Evolutionary conservation across 305 asterid species (phyloP).

Genomic region (Solanum chacoense): DNA sequence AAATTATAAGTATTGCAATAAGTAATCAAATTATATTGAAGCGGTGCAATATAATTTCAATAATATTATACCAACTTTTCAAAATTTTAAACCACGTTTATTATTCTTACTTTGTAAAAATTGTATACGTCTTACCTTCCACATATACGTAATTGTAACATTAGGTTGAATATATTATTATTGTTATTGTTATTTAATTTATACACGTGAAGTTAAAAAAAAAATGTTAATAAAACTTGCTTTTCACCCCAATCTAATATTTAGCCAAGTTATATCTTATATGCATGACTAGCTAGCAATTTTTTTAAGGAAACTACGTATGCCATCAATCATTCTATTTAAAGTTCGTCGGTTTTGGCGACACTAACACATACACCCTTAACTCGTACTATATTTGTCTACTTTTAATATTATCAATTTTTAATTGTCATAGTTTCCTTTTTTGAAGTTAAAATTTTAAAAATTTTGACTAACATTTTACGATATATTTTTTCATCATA

Average conservation of each 20-base stretch:
- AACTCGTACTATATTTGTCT: no score
- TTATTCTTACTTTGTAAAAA: no score
- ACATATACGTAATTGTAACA: no score
- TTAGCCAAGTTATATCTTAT: neutral
- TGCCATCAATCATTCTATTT: neutral
- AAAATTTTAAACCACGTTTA: neutral
- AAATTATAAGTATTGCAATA: neutral
- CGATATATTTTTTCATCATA: no score
- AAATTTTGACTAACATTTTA: no score
- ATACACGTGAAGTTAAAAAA: no score
- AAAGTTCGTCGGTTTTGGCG: neutral
- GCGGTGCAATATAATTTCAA: neutral
- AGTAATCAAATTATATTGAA: neutral
- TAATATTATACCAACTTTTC: no score
- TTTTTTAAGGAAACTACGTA: neutral
- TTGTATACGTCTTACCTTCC: neutral
- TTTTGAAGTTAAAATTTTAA: no score
- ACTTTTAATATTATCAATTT: no score
- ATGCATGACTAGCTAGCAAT: neutral
- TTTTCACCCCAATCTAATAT: neutral
- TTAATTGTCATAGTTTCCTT: fast-evolving
- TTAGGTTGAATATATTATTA: no score
- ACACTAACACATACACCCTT: neutral
- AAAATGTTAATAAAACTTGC: neutral
- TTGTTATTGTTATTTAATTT: no score